Evolutionary conservation across 345 rosid genomes (phyloP).

Genomic region (Brassica incana): DNA sequence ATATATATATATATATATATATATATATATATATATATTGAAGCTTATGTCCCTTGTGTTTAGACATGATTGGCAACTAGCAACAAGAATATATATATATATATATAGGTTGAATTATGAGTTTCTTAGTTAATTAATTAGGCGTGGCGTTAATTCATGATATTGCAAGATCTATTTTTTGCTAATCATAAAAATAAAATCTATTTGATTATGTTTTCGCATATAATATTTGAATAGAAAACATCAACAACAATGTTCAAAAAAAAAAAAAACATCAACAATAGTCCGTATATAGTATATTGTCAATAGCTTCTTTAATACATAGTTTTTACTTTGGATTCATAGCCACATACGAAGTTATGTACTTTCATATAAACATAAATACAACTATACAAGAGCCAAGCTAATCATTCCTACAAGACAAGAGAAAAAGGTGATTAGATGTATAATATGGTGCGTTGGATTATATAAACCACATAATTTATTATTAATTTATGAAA

Average conservation of each 20-base stretch:
- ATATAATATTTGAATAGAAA: not conserved
- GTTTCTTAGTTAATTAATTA: not conserved
- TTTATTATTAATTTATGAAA: conserved; percentile 9
- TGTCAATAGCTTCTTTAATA: not conserved
- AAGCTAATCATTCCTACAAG: not conserved
- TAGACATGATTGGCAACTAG: not conserved
- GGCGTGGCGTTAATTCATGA: not conserved
- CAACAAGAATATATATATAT: not conserved
- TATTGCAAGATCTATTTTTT: not conserved
- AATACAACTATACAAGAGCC: not conserved
- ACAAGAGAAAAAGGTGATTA: conserved; percentile 25
- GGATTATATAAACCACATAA: conserved; percentile 23
- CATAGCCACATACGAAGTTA: not conserved
- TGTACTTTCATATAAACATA: not conserved
- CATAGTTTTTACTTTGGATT: not conserved
- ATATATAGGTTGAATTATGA: not conserved
- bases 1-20: not conserved
- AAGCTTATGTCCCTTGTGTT: not conserved
- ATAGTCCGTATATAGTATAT: not conserved
- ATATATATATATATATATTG: not conserved
- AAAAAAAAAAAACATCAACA: not conserved
- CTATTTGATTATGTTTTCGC: not conserved
- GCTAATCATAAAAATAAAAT: not conserved
- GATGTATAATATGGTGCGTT: conserved; percentile 25
- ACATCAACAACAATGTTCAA: too few relatives aligned